Evolutionary conservation across 768 basidiomycete genomes (phyloP).

Genomic region (Floccularia luteovirens): DNA sequence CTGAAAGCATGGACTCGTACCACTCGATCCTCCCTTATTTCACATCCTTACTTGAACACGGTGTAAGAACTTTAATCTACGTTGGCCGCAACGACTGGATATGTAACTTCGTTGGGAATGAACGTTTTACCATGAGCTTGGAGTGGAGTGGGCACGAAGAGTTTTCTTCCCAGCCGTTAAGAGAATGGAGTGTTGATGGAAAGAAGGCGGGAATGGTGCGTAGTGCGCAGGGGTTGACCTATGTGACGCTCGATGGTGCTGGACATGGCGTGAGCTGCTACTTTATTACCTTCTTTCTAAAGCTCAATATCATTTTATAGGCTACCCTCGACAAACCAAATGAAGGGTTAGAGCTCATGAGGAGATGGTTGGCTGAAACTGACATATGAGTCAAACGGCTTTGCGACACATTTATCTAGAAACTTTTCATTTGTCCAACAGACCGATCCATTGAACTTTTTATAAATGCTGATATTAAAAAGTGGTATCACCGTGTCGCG

Average conservation of each 20-base stretch:
- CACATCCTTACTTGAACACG: constrained; percentile 62
- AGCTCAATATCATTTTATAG: neutral
- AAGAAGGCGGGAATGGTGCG: constrained; percentile 49
- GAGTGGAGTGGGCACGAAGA: constrained; percentile 52
- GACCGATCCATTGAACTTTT: no score
- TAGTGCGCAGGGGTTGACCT: constrained; percentile 45
- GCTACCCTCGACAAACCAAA: constrained; percentile 3
- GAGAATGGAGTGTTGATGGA: constrained; percentile 51
- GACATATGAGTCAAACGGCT: neutral
- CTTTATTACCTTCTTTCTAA: neutral
- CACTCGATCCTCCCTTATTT: constrained; percentile 50
- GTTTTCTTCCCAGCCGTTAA: constrained; percentile 33
- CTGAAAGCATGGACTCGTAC: constrained; percentile 28
- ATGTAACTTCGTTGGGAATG: constrained; percentile 61
- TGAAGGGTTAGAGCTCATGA: constrained; percentile 1
- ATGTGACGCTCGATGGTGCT: constrained; percentile 48
- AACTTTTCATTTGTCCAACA: no score
- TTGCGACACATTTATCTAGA: no score
- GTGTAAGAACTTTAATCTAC: constrained; percentile 62
- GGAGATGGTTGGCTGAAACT: constrained; percentile 3
- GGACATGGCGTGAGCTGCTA: constrained; percentile 54
- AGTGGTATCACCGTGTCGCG: no score
- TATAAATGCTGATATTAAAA: no score
- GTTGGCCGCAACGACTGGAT: constrained; percentile 44
- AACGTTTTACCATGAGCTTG: constrained; percentile 48